phyloP scores from a whole-genome alignment of 257 asterid species.

The Nicotiana undulata region DNA sequence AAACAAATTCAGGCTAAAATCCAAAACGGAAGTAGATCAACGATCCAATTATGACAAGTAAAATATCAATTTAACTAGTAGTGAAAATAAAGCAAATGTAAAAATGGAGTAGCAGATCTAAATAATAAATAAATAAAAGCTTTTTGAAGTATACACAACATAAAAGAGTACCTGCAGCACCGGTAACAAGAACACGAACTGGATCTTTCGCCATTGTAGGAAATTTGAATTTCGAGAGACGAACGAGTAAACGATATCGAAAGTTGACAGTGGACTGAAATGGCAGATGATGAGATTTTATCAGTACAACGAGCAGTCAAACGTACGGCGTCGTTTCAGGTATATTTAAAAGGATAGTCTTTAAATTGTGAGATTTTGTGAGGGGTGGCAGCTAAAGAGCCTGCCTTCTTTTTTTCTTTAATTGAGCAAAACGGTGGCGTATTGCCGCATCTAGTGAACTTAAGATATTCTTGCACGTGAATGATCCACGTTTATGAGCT shows the following conservation, averaged over 20 bases:
- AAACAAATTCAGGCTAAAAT: too few relatives aligned
- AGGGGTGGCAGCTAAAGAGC: too few relatives aligned
- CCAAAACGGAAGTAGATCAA: too few relatives aligned
- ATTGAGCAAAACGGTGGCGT: too few relatives aligned
- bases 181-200: slow-evolving; percentile 79
- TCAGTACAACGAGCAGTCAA: background rate
- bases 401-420: too few relatives aligned
- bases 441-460: too few relatives aligned
- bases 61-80: too few relatives aligned
- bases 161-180: slow-evolving; percentile 58
- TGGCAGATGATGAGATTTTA: background rate
- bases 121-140: background rate
- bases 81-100: too few relatives aligned
- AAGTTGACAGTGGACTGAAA: background rate
- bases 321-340: background rate
- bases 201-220: slow-evolving; percentile 59
- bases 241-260: background rate
- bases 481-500: too few relatives aligned
- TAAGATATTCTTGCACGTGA: too few relatives aligned
- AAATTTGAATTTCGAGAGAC: background rate
- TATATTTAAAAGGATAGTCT: background rate
- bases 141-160: background rate
- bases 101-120: background rate
- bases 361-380: background rate
- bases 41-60: too few relatives aligned